Evolutionary conservation across 1,139 yeast species (phyloP).

Genomic region (Arxiozyma heterogenica): DNA sequence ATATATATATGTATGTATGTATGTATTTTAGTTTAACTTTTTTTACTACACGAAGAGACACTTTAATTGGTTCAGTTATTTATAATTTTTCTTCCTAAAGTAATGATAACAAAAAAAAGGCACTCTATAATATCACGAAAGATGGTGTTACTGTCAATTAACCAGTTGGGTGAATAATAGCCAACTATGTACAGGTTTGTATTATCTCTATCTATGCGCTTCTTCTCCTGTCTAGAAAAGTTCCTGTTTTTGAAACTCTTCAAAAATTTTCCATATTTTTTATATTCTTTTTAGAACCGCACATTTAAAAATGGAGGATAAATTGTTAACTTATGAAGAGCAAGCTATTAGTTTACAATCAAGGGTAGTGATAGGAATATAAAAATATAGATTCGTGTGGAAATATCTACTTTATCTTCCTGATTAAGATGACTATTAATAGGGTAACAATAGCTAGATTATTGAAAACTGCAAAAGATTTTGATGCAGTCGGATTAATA

Average conservation of each 20-base stretch:
- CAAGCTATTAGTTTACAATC: background rate
- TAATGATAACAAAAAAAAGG: too few relatives aligned
- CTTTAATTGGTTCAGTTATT: too few relatives aligned
- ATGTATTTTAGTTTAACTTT: too few relatives aligned
- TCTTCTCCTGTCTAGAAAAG: background rate
- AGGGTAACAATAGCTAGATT: conserved; percentile 8
- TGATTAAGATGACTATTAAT: background rate
- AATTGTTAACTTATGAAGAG: background rate
- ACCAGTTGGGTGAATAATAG: background rate
- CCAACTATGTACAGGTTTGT: too few relatives aligned
- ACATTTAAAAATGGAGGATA: background rate
- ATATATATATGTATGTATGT: too few relatives aligned
- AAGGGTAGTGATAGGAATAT: background rate
- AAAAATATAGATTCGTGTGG: background rate
- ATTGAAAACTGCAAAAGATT: conserved; percentile 18
- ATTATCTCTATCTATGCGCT: too few relatives aligned
- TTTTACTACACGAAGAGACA: too few relatives aligned
- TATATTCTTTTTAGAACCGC: background rate
- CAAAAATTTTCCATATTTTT: background rate
- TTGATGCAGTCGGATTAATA: conserved; percentile 19
- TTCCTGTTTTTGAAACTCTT: background rate
- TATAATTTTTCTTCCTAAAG: too few relatives aligned
- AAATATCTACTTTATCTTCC: background rate
- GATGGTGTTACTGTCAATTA: background rate
- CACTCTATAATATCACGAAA: background rate